Percentiles rank a stretch among this genome's conserved stretches.
phyloP scores from a whole-genome alignment of 345 rosid species.

The Reutealis trisperma region DNA sequence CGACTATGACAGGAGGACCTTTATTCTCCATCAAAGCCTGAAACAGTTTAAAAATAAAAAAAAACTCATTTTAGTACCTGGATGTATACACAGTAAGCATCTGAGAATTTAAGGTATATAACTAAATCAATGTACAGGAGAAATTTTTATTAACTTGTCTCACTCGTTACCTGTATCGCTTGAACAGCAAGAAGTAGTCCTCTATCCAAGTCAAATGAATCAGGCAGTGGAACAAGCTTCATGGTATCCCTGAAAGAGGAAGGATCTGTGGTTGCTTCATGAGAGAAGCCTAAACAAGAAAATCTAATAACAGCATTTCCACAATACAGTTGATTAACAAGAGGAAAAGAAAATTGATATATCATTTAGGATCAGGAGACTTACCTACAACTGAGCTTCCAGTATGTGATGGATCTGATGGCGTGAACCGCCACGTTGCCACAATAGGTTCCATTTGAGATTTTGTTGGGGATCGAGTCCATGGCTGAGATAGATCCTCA shows the following conservation, averaged over 20 bases:
- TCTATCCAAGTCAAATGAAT: slow-evolving; percentile 94
- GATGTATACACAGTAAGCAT: not conserved
- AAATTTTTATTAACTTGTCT: slow-evolving; percentile 8
- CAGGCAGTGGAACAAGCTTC: slow-evolving; percentile 94
- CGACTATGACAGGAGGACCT: slow-evolving; percentile 84
- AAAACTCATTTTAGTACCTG: slow-evolving; percentile 3
- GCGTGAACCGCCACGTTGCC: slow-evolving; percentile 71
- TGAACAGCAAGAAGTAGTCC: slow-evolving; percentile 99
- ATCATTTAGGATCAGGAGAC: slow-evolving; percentile 30
- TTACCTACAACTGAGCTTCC: slow-evolving; percentile 62
- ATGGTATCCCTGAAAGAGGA: slow-evolving; percentile 90
- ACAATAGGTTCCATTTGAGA: slow-evolving; percentile 88
- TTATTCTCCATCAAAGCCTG: slow-evolving; percentile 96
- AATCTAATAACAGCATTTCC: slow-evolving; percentile 26
- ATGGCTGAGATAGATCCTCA: slow-evolving; percentile 95
- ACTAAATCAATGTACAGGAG: not conserved
- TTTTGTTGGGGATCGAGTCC: slow-evolving; percentile 99
- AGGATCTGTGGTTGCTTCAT: slow-evolving; percentile 94
- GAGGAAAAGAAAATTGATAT: not conserved
- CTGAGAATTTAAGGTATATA: not conserved
- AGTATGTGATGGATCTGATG: slow-evolving; percentile 56
- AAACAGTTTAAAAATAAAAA: slow-evolving; percentile 27
- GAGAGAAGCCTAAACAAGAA: slow-evolving; percentile 69
- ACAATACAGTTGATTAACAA: slow-evolving; percentile 22
- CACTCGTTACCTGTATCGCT: slow-evolving; percentile 81